Evolutionary conservation across 2,329 filamentous ascomycete genomes (phyloP).

Genomic region (Diaporthe vexans): DNA sequence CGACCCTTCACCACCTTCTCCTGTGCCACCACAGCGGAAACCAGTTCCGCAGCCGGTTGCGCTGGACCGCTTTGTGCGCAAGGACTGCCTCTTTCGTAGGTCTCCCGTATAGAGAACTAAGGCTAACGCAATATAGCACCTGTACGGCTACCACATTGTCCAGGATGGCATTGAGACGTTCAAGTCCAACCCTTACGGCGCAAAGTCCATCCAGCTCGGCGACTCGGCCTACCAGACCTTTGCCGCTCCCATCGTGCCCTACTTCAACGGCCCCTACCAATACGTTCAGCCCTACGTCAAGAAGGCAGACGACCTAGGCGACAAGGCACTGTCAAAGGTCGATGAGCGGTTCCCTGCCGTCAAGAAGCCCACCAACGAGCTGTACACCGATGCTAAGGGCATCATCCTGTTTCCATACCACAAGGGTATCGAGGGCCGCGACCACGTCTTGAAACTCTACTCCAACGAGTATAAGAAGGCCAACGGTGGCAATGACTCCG

Average conservation of each 20-base stretch:
- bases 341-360: constrained; percentile 80
- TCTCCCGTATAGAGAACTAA: background rate
- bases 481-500: constrained; percentile 64
- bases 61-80: background rate
- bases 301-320: constrained; percentile 83
- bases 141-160: constrained; percentile 87
- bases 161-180: constrained; percentile 83
- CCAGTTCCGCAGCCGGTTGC: constrained; percentile 12
- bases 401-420: constrained; percentile 74
- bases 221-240: constrained; percentile 82
- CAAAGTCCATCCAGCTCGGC: constrained; percentile 83
- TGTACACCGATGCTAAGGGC: constrained; percentile 74
- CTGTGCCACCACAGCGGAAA: background rate
- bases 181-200: constrained; percentile 85
- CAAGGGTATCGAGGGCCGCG: constrained; percentile 72
- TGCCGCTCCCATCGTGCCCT: constrained; percentile 83
- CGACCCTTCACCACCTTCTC: background rate
- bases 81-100: background rate
- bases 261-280: constrained; percentile 82
- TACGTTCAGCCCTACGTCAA: constrained; percentile 88
- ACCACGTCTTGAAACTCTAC: constrained; percentile 72
- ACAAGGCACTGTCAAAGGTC: constrained; percentile 77
- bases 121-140: constrained; percentile 70
- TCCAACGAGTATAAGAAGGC: constrained; percentile 73
- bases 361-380: constrained; percentile 80